Evolutionary conservation across 2,329 filamentous ascomycete species (phyloP), one percentile per base, ranked within the genome.

Genomic region (Sarocladiaceae sp.): DNA sequence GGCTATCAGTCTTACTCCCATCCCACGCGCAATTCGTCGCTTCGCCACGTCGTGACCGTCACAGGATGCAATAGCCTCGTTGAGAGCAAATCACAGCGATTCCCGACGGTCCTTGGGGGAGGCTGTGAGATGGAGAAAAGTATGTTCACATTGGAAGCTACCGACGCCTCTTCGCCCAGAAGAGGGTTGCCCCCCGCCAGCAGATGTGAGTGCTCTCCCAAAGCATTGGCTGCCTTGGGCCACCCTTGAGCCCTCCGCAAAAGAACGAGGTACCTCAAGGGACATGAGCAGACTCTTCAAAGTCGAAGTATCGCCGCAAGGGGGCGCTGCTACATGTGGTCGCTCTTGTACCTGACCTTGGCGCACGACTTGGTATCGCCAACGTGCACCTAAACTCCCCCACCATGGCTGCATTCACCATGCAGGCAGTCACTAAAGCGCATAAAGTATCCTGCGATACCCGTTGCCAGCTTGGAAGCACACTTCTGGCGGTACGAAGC

Each of bases 381-480:
- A 39, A 7, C 26, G 20, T 15, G 5, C 19, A 9, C 3, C 34
- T 21, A 19, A 19, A 39, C 34, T n/a, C 23, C 34, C 34, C 34
- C 19, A 19, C 34, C 19, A n/a, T n/a, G n/a, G n/a, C n/a, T n/a
- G n/a, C n/a, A n/a, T n/a, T n/a, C n/a, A n/a, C n/a, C n/a, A n/a
- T n/a, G n/a, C n/a, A n/a, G n/a, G n/a, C n/a, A n/a, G n/a, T n/a
- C n/a, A n/a, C n/a, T n/a, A n/a, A n/a, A 4, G 20, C 34, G 12
- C 34, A 39, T 24, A 24, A 39, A 39, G 34, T 39, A 39, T 13
- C 20, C n/a, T 24, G 18, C 20, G 19, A 9, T 39, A 24, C 34
- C 23, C 34, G 34, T 13, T n/a, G 34, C 34, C 34, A 39, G n/a
- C n/a, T n/a, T n/a, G n/a, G n/a, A n/a, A n/a, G n/a, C n/a, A n/a